A percentile compares a stretch with the other conserved stretches of the same genome.
Evolutionary conservation across 2,329 filamentous ascomycete genomes (phyloP).

Genomic region (Sporothrix protearum): DNA sequence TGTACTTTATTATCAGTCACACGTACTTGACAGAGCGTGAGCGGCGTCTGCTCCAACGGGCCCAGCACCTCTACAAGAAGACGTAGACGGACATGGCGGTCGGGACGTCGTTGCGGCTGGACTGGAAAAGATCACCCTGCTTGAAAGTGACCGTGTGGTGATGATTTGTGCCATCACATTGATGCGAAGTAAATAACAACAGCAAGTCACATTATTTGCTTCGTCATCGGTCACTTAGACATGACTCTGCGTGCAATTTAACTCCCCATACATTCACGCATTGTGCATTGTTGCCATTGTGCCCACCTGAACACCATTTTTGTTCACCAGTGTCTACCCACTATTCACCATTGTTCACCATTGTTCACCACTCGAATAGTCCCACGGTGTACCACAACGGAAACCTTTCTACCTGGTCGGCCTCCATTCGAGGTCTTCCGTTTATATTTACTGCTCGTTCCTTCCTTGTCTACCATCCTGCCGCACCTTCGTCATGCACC

Average conservation of each 20-base stretch:
- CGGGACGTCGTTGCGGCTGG: too few species aligned
- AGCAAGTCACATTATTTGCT: background rate
- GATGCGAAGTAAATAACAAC: background rate
- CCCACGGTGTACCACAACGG: too few species aligned
- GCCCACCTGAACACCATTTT: background rate
- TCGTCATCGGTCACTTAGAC: background rate
- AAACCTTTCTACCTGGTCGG: background rate
- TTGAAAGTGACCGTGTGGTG: background rate
- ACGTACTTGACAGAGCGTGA: background rate
- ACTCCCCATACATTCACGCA: background rate
- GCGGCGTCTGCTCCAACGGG: background rate
- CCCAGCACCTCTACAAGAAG: background rate
- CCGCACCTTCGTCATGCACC: background rate
- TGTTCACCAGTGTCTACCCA: background rate
- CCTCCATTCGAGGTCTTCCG: background rate
- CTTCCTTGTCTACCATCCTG: background rate
- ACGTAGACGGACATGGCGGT: background rate
- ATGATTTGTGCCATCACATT: background rate
- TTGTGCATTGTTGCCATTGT: too few species aligned
- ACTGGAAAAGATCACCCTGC: too few species aligned
- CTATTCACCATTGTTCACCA: too few species aligned
- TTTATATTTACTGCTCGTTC: background rate
- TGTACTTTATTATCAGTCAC: background rate
- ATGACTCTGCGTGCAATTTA: background rate
- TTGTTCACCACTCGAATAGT: too few species aligned